A percentile compares a stretch with the other conserved stretches of the same genome.
Evolutionary conservation across 805 yeast species (phyloP).

Genomic region (Komagataella ulmi): DNA sequence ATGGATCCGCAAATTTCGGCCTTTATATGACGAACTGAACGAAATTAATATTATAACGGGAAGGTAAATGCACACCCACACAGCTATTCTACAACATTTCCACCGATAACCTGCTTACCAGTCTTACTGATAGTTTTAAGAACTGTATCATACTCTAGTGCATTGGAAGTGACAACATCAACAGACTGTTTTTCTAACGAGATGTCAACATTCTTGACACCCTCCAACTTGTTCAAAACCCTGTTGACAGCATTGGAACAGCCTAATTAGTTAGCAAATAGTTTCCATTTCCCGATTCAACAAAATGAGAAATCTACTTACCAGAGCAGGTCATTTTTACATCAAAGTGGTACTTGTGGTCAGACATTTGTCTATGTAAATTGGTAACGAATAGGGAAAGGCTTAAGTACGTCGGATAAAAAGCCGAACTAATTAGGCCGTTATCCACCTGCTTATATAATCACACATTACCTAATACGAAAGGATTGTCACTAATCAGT

Average conservation of each 20-base stretch:
- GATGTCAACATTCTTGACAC: conserved; percentile 61
- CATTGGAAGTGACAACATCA: conserved; percentile 46
- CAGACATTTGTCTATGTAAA: conserved; percentile 20
- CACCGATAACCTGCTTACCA: conserved; percentile 70
- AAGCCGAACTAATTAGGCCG: background rate
- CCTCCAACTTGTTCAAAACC: conserved; percentile 57
- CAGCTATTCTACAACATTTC: conserved; percentile 33
- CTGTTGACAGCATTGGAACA: conserved; percentile 81
- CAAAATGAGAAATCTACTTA: conserved; percentile 9
- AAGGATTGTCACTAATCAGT: background rate
- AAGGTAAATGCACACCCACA: background rate
- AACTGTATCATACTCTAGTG: conserved; percentile 64
- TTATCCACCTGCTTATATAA: background rate
- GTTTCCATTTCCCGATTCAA: background rate
- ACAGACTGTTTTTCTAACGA: conserved; percentile 76
- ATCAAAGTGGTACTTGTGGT: conserved; percentile 61
- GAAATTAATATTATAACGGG: background rate
- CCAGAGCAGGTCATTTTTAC: conserved; percentile 79
- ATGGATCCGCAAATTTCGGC: conserved; percentile 2
- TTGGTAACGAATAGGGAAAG: background rate
- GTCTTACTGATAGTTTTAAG: conserved; percentile 74
- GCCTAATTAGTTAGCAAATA: conserved; percentile 21
- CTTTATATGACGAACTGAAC: background rate
- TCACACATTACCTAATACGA: background rate
- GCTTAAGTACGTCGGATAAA: background rate